A percentile compares a stretch with the other conserved stretches of the same genome.
Conservation (phyloP, 306 rosid species). For the Echinosophora koreensis region DNA sequence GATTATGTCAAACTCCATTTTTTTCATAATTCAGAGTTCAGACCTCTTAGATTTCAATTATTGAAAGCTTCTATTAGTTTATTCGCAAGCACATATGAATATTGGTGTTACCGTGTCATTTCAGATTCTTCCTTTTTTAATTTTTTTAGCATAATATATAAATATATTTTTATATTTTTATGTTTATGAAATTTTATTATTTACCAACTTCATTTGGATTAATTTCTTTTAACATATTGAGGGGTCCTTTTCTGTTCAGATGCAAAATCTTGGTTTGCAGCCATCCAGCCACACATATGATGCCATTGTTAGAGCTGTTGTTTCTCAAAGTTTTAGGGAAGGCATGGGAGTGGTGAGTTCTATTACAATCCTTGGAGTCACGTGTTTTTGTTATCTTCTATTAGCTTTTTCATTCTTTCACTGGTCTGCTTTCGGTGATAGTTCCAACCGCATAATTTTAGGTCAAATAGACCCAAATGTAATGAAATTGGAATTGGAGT, state of each 20-base stretch:
- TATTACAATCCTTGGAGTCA: constrained; percentile 27
- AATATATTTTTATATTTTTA: background rate
- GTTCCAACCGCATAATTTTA: constrained; percentile 18
- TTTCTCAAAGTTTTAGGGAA: constrained; percentile 56
- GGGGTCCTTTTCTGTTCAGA: constrained; percentile 59
- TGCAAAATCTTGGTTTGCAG: constrained; percentile 79
- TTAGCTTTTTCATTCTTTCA: background rate
- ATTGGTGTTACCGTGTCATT: constrained; percentile 16
- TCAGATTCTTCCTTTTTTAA: constrained; percentile 5
- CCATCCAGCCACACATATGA: constrained; percentile 69
- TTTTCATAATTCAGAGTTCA: constrained; percentile 11
- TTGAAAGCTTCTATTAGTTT: constrained; percentile 31
- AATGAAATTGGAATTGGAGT: constrained; percentile 34
- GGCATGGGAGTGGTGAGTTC: constrained; percentile 73
- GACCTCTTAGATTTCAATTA: constrained; percentile 38
- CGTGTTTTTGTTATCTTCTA: constrained; percentile 25
- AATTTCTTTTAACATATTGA: background rate
- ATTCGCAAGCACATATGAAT: constrained; percentile 13
- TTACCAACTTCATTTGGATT: constrained; percentile 42
- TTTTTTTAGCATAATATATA: background rate
- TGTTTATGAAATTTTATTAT: constrained; percentile 14
- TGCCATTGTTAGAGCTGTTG: constrained; percentile 69
- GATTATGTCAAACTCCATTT: constrained; percentile 17
- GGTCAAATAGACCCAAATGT: constrained; percentile 9
- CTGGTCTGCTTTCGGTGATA: constrained; percentile 14